Evolutionary conservation across 331 rosid species (phyloP).

Genomic region (Pyrus hybrid): DNA sequence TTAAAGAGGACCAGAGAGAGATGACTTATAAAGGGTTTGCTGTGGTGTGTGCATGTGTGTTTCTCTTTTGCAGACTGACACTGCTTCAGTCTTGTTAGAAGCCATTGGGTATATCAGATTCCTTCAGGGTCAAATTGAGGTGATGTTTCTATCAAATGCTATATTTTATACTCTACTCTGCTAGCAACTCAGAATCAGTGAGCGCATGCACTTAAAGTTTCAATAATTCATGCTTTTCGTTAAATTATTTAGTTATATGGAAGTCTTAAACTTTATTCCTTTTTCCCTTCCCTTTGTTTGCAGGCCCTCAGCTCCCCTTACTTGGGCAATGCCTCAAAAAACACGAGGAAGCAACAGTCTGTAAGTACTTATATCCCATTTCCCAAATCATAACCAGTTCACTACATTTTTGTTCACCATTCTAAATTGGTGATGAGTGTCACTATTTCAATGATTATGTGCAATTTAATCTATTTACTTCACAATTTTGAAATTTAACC

Average conservation of each 20-base stretch:
- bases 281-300: conserved; percentile 5
- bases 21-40: conserved; percentile 18
- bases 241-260: conserved; percentile 38
- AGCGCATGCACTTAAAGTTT: conserved; percentile 46
- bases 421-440: no score
- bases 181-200: conserved; percentile 25
- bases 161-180: conserved; percentile 1
- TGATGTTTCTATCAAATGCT: conserved; percentile 32
- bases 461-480: no score
- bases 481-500: no score
- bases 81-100: conserved; percentile 86
- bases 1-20: conserved; percentile 28
- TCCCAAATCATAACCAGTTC: conserved; percentile 16
- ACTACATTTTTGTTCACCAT: no score
- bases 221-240: conserved; percentile 20
- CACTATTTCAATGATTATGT: no score
- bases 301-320: conserved; percentile 91
- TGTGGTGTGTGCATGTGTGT: conserved; percentile 26
- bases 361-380: conserved; percentile 43
- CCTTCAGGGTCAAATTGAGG: conserved; percentile 87
- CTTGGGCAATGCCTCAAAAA: conserved; percentile 51
- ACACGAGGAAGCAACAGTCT: conserved; percentile 41
- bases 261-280: conserved; percentile 19
- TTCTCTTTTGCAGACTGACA: conserved; percentile 90
- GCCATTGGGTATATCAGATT: conserved; percentile 80